These are phyloP conservation scores for Sclerotiophoma versabilis DNA, from an alignment of 2,329 filamentous ascomycete genomes.

Conservation along the genomic window DNA sequence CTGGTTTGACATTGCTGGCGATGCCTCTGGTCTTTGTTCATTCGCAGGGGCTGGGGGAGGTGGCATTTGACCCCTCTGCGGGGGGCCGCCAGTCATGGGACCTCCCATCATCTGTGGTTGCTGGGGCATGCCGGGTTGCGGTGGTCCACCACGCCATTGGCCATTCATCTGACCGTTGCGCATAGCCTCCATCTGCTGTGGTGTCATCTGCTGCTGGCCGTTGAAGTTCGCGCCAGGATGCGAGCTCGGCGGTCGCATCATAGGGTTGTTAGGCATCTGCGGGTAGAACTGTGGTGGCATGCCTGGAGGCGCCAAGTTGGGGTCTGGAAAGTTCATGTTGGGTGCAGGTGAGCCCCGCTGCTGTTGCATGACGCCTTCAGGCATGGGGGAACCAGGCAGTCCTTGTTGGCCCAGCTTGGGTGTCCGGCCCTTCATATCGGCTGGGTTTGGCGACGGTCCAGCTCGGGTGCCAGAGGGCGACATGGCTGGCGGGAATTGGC, in stretches of 20 bases:
- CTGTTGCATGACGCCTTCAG: slow-evolving; percentile 72
- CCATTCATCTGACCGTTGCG: slow-evolving; percentile 35
- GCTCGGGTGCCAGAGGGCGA: slow-evolving; percentile 73
- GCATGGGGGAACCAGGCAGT: slow-evolving; percentile 72
- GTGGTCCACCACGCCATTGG: slow-evolving; percentile 36
- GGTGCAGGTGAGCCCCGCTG: slow-evolving; percentile 67
- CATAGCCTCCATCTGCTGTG: slow-evolving; percentile 60
- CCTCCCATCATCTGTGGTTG: slow-evolving; percentile 61
- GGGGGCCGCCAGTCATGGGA: slow-evolving; percentile 69
- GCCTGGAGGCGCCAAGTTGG: slow-evolving; percentile 57
- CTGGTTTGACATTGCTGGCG: slow-evolving; percentile 53
- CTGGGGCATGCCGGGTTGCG: slow-evolving; percentile 58
- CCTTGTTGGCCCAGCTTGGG: slow-evolving; percentile 74
- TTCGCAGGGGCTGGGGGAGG: slow-evolving; percentile 57
- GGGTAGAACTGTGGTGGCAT: slow-evolving; percentile 50
- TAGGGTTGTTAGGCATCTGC: slow-evolving; percentile 44
- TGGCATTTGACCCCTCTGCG: slow-evolving; percentile 68
- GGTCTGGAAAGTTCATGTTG: slow-evolving; percentile 58
- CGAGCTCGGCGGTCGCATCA: slow-evolving; percentile 64
- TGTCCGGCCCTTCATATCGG: slow-evolving; percentile 79
- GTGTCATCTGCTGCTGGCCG: slow-evolving; percentile 68
- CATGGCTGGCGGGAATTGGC: slow-evolving; percentile 68
- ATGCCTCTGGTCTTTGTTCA: slow-evolving; percentile 55
- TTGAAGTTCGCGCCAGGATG: slow-evolving; percentile 64
- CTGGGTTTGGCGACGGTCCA: slow-evolving; percentile 77